Conservation (phyloP, 345 rosid genomes). For the Citrus mangshanensis region DNA sequence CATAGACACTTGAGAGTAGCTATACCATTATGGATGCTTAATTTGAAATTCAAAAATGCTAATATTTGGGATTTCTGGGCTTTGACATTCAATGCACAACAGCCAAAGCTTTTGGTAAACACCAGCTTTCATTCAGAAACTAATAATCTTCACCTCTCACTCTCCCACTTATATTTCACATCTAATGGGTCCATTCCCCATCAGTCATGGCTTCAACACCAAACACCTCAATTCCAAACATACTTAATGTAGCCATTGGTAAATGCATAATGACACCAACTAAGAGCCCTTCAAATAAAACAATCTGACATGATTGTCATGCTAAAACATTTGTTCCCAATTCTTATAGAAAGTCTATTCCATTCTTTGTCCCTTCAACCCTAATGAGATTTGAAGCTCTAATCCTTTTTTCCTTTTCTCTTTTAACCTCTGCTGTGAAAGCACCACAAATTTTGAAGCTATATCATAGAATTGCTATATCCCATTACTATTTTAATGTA, state of each 20-base stretch:
- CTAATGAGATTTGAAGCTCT: not conserved
- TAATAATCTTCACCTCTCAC: not conserved
- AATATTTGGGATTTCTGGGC: too few species aligned
- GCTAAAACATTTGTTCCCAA: not conserved
- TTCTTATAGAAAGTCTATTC: not conserved
- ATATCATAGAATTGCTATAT: not conserved
- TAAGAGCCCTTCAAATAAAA: not conserved
- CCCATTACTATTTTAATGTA: not conserved
- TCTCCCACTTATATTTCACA: not conserved
- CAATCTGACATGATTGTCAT: not conserved
- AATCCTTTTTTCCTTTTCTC: not conserved
- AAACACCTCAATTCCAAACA: not conserved
- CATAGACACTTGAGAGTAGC: not conserved
- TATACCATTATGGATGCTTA: not conserved
- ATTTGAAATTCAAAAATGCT: not conserved
- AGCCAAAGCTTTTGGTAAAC: not conserved
- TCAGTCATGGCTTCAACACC: not conserved
- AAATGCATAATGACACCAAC: not conserved
- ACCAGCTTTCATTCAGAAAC: not conserved
- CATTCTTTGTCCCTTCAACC: not conserved
- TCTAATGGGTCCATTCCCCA: not conserved
- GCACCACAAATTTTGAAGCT: not conserved
- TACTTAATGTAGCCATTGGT: not conserved
- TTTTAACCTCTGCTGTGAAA: not conserved
- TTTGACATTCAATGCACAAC: not conserved